Evolutionary conservation across 345 rosid genomes (phyloP), one percentile per base, ranked within the genome.

Genomic region (Gossypium australe): DNA sequence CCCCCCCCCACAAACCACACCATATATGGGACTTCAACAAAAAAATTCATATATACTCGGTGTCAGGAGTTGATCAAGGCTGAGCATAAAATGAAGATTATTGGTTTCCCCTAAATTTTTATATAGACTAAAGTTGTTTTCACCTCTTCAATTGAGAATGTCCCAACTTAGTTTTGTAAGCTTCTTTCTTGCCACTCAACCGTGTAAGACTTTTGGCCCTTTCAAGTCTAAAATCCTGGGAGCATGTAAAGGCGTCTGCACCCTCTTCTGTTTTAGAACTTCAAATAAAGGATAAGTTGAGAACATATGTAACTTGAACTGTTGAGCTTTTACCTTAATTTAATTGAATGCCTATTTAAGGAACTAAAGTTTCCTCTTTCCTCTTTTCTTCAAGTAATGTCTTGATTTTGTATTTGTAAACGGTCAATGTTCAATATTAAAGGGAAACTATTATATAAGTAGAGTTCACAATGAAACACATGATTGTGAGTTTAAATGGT

Each of bases 321-420:
- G 9, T 20, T 44, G 70, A 44, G 44, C 10, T 65, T 65, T 44
- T 11, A 10, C 11, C 70, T 44, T 43, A 27, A 24, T 65, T 44
- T 24, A 18, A 18, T 64, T 17, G 67, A 34, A 63, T 63, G 49
- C 25, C 43, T 64, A 43, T 41, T 64, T 10, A 41, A 2, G 69
- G 70, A 44, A 65, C 70, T 65, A 43, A 65, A 65, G 69, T 41
- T n/a, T 64, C 52, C 52, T 11, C 5, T 41, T n/a, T 64, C 52
- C n/a, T 18, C 11, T 22, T 66, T 67, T 67, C 71, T 34, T 24
- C 18, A 7, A 45, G 71, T 67, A 22, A 45, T 44, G 34, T 11
- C 49, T 44, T 41, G 49, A 47, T 45, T 45, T 44, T 5, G 70
- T 44, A 12, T 20, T 2, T 66, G 27, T 11, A 66, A 66, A 11